A percentile compares a stretch with the other conserved stretches of the same genome.
These are phyloP conservation scores for Vigna radiata DNA, from an alignment of 306 rosid species.

Conservation along the genomic window DNA sequence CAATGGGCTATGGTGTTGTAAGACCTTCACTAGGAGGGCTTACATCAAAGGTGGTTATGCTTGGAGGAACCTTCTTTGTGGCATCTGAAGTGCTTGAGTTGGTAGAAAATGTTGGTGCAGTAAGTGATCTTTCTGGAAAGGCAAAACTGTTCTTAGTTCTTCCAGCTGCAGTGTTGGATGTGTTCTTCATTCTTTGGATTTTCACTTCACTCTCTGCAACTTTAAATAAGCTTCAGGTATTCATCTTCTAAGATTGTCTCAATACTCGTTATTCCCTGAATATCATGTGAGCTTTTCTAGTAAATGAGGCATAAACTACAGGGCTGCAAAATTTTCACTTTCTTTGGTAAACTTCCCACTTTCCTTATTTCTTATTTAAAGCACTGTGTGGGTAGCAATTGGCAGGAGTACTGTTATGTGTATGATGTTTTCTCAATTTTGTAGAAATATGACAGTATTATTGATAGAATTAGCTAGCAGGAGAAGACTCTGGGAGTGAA, in stretches of 20 bases:
- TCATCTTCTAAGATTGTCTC: conserved; percentile 23
- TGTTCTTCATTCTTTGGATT: conserved; percentile 97
- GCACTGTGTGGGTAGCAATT: neutral
- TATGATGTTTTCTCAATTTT: conserved; percentile 25
- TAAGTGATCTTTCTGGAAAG: conserved; percentile 96
- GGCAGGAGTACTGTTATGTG: neutral
- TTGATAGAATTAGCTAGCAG: neutral
- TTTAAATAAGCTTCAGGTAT: conserved; percentile 96
- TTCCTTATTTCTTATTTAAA: conserved; percentile 11
- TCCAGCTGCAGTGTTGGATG: conserved; percentile 92
- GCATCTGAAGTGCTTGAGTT: conserved; percentile 95
- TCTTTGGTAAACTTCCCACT: neutral
- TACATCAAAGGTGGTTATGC: conserved; percentile 88
- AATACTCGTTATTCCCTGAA: conserved; percentile 36
- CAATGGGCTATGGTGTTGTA: conserved; percentile 98
- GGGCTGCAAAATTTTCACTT: conserved; percentile 26
- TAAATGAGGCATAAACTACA: conserved; percentile 9
- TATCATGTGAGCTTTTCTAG: conserved; percentile 13
- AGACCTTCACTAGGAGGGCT: conserved; percentile 98
- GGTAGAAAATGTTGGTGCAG: conserved; percentile 95
- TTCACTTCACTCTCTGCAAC: conserved; percentile 95
- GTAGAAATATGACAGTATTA: conserved; percentile 28
- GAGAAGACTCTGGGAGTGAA: neutral
- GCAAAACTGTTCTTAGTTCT: conserved; percentile 91
- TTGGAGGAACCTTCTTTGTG: conserved; percentile 90